Evolutionary conservation across 176 grass and related monocot species (phyloP), one percentile per base, ranked within the genome.

Genomic region (Themeda triandra): DNA sequence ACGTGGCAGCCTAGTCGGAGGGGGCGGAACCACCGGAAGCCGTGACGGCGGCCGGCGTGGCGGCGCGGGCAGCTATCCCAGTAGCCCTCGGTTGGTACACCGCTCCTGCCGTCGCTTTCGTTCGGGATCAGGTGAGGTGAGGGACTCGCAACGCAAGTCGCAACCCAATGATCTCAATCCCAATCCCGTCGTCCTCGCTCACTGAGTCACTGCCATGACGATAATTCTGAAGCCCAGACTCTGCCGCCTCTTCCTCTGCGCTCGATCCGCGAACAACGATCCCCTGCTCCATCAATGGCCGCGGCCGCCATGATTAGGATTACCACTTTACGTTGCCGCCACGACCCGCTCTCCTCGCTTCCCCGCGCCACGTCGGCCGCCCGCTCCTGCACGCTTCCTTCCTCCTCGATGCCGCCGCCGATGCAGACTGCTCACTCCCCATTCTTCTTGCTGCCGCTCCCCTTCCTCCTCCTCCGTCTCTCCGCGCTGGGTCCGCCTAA

Each of bases 261-360:
- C n/a, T n/a, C n/a, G n/a, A n/a, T n/a, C n/a, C 8, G 63, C 81
- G 23, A 51, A n/a, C 28, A 53, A 19, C 48, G 17, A 53, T 19
- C 18, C 48, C 48, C 48, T 6, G 3, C 14, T 15, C 66, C 81
- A 84, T 14, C 66, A 81, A 88, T 84, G 87, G 81, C 87, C 19
- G 36, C 53, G 30, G 13, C 62, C 62, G 28, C 74, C 63, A 9
- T 33, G 75, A 62, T 73, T 54, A 69, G 67, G 81, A 3, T 88
- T 11, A 21, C 75, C 33, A 48, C 58, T 39, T 31, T 78, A 13
- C 77, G 59, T 27, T 65, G 48, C 62, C 8, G 28, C 72, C 79
- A 46, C 14, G 48, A 60, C 72, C 24, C 53, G 21, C 70, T 69
- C 30, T 2, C 53, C 30, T n/a, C 49, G 39, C 41, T 28, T 13